Evolutionary conservation across 192 early-diverging fungal species (phyloP), one percentile per base, ranked within the genome.

Genomic region (Backusella tuberculispora): DNA sequence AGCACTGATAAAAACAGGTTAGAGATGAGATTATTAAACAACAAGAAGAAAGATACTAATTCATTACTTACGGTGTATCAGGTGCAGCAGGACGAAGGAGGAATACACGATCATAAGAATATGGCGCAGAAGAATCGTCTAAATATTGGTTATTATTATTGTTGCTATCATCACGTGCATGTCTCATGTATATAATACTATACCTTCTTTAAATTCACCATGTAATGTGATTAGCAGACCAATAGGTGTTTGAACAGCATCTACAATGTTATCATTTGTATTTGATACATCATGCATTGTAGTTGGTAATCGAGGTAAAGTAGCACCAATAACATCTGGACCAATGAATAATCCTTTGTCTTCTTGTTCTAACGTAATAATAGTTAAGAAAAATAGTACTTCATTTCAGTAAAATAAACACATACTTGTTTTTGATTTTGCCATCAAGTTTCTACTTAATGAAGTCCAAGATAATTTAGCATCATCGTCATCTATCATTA

Each of bases 81-180:
- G 78, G 78, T 37, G 70, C 69, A 24, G 85, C 79, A 14, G 86
- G 84, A 4, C 74, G 80, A 45, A 87, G 76, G n/a, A 85, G 78
- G 42, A 87, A 87, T 7, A 79, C 53, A 44, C 86, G 74, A 66
- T 87, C 86, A 45, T 83, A 85, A 3, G 86, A 87, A 64, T 77
- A 81, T 15, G 72, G 63, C 12, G 68, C 5, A 5, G 53, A 37
- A 19, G 38, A 50, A 37, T 34, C 53, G 17, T 71, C 73, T 60
- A 68, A 29, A 40, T 4, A 26, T 15, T 13, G 10, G 24, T 60
- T 60, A 24, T 60, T 74, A 34, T 15, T 24, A 45, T 69, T 1
- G 6, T 17, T 17, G n/a, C 5, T 43, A 63, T 9, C 9, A 1
- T 17, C 8, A 7, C 45, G 42, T 5, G 12, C 12, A 24, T 44